A percentile compares a stretch with the other conserved stretches of the same genome.
These are phyloP conservation scores for Ustilago loliicola DNA, from an alignment of 1,284 basidiomycete genomes.

Conservation along the genomic window DNA sequence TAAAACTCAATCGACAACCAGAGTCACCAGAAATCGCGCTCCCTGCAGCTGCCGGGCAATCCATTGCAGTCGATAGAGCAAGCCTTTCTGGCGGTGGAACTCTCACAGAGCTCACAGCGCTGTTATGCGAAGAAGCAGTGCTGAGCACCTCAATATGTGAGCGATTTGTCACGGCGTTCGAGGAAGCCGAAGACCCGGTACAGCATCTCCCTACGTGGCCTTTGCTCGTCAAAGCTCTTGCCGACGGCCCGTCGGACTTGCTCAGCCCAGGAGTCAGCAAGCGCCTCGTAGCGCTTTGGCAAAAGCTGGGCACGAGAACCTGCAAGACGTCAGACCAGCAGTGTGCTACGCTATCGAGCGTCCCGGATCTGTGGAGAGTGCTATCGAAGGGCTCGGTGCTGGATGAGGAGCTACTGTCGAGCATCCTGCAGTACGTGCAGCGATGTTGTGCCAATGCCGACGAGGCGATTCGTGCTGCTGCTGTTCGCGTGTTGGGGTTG, in stretches of 20 bases:
- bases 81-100: neutral
- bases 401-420: neutral
- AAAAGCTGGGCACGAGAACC: neutral
- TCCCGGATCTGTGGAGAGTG: conserved; percentile 24
- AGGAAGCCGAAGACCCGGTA: conserved; percentile 3
- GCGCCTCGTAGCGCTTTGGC: neutral
- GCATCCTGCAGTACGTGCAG: conserved; percentile 21
- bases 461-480: conserved; percentile 41
- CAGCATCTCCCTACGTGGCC: conserved; percentile 15
- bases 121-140: neutral
- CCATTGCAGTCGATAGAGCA: neutral
- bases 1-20: neutral
- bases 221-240: conserved; percentile 24
- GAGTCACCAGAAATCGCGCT: neutral
- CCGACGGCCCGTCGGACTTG: conserved; percentile 10
- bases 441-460: conserved; percentile 11
- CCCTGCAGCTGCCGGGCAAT: neutral
- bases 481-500: conserved; percentile 38
- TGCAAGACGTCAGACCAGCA: conserved; percentile 19
- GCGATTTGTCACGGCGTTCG: conserved; percentile 4
- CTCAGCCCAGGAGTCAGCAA: neutral
- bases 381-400: conserved; percentile 8
- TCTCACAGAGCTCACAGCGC: neutral
- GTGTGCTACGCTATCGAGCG: conserved; percentile 4
- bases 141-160: conserved; percentile 1